Conservation (phyloP, 176 grass and related monocot genomes). For the Aegilops tauschii region DNA sequence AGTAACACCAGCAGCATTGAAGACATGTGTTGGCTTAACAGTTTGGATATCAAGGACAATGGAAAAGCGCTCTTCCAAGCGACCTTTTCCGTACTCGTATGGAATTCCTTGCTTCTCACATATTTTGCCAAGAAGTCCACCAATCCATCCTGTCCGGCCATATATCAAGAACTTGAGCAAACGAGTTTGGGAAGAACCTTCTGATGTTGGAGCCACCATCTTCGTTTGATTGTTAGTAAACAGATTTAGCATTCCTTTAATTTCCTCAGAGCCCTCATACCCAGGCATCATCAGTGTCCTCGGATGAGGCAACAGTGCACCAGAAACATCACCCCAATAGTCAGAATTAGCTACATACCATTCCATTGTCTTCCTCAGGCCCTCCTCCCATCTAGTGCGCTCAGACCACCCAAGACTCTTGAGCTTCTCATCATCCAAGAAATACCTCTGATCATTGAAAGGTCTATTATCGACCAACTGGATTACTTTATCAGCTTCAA, state of each 20-base stretch:
- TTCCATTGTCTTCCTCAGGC: conserved; percentile 81
- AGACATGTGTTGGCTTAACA: conserved; percentile 81
- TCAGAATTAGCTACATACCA: conserved; percentile 77
- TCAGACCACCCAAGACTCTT: conserved; percentile 71
- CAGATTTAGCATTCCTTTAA: conserved; percentile 56
- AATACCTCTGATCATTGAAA: conserved; percentile 89
- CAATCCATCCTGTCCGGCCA: conserved; percentile 79
- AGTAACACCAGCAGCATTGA: conserved; percentile 81
- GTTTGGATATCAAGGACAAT: conserved; percentile 61
- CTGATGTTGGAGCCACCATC: conserved; percentile 45
- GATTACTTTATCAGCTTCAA: conserved; percentile 67
- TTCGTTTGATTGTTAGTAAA: conserved; percentile 50
- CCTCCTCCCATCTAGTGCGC: conserved; percentile 77
- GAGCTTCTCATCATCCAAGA: conserved; percentile 85
- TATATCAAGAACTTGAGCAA: conserved; percentile 70
- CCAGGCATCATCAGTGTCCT: conserved; percentile 87
- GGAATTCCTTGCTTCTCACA: conserved; percentile 78
- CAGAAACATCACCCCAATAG: conserved; percentile 89
- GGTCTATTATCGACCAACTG: conserved; percentile 84
- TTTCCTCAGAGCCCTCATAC: conserved; percentile 58
- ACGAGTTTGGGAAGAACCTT: conserved; percentile 24
- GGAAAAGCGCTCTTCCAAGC: conserved; percentile 55
- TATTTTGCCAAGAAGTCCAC: conserved; percentile 83
- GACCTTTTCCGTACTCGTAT: conserved; percentile 73
- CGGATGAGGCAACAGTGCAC: conserved; percentile 79